Evolutionary conservation across 306 rosid species (phyloP), one percentile per base, ranked within the genome.

Genomic region (Quillaja saponaria): DNA sequence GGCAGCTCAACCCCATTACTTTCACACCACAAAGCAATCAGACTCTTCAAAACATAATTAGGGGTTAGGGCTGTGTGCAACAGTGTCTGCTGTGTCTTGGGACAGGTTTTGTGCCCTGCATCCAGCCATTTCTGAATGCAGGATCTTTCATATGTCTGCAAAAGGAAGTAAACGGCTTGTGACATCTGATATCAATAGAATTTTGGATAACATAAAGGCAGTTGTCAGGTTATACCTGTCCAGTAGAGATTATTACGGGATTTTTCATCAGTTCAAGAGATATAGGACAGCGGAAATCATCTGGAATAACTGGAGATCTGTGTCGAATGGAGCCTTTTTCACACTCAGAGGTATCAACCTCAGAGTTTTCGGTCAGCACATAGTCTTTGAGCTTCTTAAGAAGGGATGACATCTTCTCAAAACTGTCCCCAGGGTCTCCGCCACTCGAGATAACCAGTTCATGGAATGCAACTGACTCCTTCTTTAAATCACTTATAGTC

Each of bases 41-140:
- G 78, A 58, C 99, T 94, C 84, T 94, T 94, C 81, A 94, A 80
- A 75, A 85, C 97, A 31, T 94, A 94, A 74, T 94, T 94, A 54
- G 99, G 99, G 49, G 99, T 94, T 51, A 94, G 81, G 63, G 99
- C 99, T 11, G 95, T 82, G 66, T 89, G 99, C 67, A 73, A 20
- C 48, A 94, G 78, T 16, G 96, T 82, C 58, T 83, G 99, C 78
- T 94, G 99, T 31, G 99, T 83, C 81, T 89, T 94, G 13, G 99
- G 97, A 69, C 99, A 94, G 54, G 91, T 94, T 75, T 78, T 89
- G 68, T 94, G 90, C 57, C 99, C 99, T 13, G 95, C 95, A 72
- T 94, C 96, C 63, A 94, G 80, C 99, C 99, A 94, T 75, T 89
- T 94, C 60, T 94, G 99, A 66, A 94, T 89, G 77, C 91, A 87